Percentiles rank a stretch among this genome's conserved stretches.
These are phyloP conservation scores for Penicillium thymicola DNA, from an alignment of 2,329 filamentous ascomycete genomes.

Conservation along the genomic window DNA sequence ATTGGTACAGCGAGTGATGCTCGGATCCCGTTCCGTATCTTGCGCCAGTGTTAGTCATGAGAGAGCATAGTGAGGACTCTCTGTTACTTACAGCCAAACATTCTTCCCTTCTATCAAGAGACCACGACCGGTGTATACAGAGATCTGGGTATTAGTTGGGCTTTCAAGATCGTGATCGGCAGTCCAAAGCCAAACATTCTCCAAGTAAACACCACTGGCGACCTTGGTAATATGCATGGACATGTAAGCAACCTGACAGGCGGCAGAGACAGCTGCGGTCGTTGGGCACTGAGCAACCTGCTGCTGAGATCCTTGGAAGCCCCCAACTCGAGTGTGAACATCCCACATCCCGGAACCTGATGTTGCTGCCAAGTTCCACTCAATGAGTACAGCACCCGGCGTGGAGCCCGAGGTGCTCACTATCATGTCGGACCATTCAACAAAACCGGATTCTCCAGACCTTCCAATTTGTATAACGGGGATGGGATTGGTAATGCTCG, in stretches of 20 bases:
- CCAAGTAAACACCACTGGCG: conserved; percentile 43
- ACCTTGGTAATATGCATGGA: conserved; percentile 36
- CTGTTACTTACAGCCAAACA: conserved; percentile 36
- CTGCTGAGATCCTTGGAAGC: conserved; percentile 50
- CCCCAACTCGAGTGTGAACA: conserved; percentile 51
- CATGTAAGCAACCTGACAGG: conserved; percentile 38
- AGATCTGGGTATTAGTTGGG: conserved; percentile 47
- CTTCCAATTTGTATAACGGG: conserved; percentile 66
- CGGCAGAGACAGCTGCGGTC: conserved; percentile 35
- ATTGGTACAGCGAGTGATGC: conserved; percentile 50
- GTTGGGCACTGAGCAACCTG: conserved; percentile 44
- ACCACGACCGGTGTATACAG: conserved; percentile 54
- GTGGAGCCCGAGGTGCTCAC: conserved; percentile 65
- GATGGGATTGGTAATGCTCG: conserved; percentile 56
- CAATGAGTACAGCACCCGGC: conserved; percentile 66
- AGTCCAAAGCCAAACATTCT: conserved; percentile 53
- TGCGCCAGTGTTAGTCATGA: conserved; percentile 5
- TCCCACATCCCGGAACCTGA: conserved; percentile 55
- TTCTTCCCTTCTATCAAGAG: conserved; percentile 48
- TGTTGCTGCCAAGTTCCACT: conserved; percentile 65
- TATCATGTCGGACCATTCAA: conserved; percentile 72
- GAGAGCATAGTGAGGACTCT: not conserved
- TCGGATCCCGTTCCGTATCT: conserved; percentile 46
- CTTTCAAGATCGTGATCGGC: conserved; percentile 58
- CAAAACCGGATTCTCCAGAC: conserved; percentile 59